Conservation (phyloP, 805 yeast species). For the Ogataea nonfermentans region DNA sequence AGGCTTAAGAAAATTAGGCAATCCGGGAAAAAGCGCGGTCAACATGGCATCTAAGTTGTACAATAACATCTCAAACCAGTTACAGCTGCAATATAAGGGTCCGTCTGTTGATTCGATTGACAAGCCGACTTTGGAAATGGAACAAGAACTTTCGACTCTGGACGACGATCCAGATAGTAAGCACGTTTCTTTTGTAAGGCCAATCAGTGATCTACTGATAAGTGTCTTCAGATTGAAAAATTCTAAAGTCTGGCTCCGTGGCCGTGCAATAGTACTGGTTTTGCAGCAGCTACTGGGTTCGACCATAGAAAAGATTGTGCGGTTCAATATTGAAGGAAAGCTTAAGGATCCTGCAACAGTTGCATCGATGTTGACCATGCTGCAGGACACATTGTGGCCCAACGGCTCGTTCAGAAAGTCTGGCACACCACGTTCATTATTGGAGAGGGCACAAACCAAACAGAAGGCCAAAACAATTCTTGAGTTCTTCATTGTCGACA, state of each 20-base stretch:
- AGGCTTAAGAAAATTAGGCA: slow-evolving; percentile 6
- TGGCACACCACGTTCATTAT: slow-evolving; percentile 42
- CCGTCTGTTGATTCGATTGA: slow-evolving; percentile 20
- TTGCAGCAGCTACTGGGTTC: slow-evolving; percentile 86
- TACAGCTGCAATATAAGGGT: slow-evolving; percentile 12
- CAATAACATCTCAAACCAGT: slow-evolving; percentile 32
- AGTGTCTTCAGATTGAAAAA: slow-evolving; percentile 60
- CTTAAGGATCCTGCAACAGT: slow-evolving; percentile 46
- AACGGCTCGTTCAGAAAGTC: slow-evolving; percentile 48
- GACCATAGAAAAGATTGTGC: slow-evolving; percentile 67
- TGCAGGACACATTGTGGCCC: slow-evolving; percentile 46
- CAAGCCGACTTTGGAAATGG: slow-evolving; percentile 40
- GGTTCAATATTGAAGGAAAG: slow-evolving; percentile 40
- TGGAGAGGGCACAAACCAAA: slow-evolving; percentile 51
- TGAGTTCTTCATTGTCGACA: slow-evolving; percentile 56
- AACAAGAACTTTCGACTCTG: slow-evolving; percentile 50
- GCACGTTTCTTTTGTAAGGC: slow-evolving; percentile 62
- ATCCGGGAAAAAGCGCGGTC: slow-evolving; percentile 19
- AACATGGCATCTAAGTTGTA: slow-evolving; percentile 33
- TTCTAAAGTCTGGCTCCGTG: slow-evolving; percentile 76
- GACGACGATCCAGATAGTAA: slow-evolving; percentile 35
- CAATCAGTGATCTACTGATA: slow-evolving; percentile 75
- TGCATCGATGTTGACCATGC: slow-evolving; percentile 35
- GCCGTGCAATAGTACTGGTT: slow-evolving; percentile 76
- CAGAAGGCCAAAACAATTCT: slow-evolving; percentile 58